Evolutionary conservation across 2,329 filamentous ascomycete species (phyloP), one percentile per base, ranked within the genome.

Genomic region (Pseudogymnoascus sp.): DNA sequence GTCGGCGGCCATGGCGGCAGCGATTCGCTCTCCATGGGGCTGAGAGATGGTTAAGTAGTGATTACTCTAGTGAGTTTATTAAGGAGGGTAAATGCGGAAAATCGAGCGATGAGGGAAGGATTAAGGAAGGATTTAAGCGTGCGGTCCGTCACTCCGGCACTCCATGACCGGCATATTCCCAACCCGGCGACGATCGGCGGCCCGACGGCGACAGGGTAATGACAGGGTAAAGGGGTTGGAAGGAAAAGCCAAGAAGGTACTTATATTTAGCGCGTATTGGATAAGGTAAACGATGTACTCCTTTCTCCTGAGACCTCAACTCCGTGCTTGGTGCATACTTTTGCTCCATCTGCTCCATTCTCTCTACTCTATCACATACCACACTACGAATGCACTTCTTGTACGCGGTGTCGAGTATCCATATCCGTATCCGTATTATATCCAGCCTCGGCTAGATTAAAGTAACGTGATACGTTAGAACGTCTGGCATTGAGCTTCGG

Each of bases 111-210:
- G 45, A 52, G 8, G 14, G 23, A n/a, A 8, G 7, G n/a, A 55
- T 55, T n/a, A 33, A 55, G 49, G 28, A 55, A 55, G 25, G 25
- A 55, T 55, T 55, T 55, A 55, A 55, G 49, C 49, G 49, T 55
- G 11, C 49, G 49, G 49, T 55, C 49, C 49, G 49, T 33, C 49
- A 55, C 49, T 55, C 49, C 49, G 49, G 49, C 49, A 55, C n/a
- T 55, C 49, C 49, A 55, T 2, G 49, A 14, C 49, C 28, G 49
- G 49, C n/a, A 18, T 55, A 18, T 33, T 55, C 49, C 49, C 25
- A 55, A 55, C n/a, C 18, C 49, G 49, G 49, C 33, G 28, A 18
- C n/a, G 33, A 55, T 55, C 49, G 49, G 49, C 49, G 49, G 49
- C 49, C 25, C 25, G 49, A 33, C 16, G 1, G 14, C 25, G 21